phyloP scores from a whole-genome alignment of 1,284 basidiomycete genomes.

The Malassezia arunalokei region DNA sequence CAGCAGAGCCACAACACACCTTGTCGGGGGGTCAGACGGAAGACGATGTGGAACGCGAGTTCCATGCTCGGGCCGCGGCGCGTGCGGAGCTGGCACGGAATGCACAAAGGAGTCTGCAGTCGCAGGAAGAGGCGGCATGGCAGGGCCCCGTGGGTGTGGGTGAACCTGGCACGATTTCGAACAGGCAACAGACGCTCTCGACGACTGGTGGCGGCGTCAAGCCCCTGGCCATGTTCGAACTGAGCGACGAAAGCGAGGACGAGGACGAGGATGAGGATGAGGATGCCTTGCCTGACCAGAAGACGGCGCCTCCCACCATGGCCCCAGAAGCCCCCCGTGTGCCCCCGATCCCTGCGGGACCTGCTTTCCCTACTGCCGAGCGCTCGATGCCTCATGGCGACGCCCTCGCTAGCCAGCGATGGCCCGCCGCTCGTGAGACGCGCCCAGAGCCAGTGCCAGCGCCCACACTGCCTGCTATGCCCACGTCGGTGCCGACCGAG shows the following conservation, averaged over 20 bases:
- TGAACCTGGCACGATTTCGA: slow-evolving; percentile 5
- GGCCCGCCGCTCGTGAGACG: too few species aligned
- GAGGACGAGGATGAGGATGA: slow-evolving; percentile 15
- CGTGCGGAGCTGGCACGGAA: slow-evolving; percentile 42
- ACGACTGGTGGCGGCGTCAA: slow-evolving; percentile 2
- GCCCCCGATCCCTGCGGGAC: slow-evolving; percentile 44
- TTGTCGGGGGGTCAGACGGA: slow-evolving; percentile 1
- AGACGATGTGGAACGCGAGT: slow-evolving; percentile 18
- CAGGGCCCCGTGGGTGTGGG: slow-evolving; percentile 17
- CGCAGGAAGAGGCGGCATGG: slow-evolving; percentile 23
- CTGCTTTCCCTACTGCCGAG: too few species aligned
- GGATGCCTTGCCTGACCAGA: not conserved
- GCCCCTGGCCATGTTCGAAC: slow-evolving; percentile 36
- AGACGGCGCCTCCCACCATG: not conserved
- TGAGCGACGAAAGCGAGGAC: slow-evolving; percentile 43
- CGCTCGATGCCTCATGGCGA: too few species aligned
- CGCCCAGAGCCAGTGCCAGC: too few species aligned
- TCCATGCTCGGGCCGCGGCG: slow-evolving; percentile 25
- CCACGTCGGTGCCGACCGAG: not conserved
- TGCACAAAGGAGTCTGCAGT: slow-evolving; percentile 31
- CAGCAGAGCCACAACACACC: not conserved
- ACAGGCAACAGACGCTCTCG: not conserved
- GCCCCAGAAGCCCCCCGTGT: slow-evolving; percentile 46
- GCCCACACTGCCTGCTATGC: too few species aligned
- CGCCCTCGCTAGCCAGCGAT: too few species aligned